These are phyloP conservation scores for Cyphellophora attinorum DNA, from an alignment of 2,329 filamentous ascomycete species.

Conservation along the genomic window DNA sequence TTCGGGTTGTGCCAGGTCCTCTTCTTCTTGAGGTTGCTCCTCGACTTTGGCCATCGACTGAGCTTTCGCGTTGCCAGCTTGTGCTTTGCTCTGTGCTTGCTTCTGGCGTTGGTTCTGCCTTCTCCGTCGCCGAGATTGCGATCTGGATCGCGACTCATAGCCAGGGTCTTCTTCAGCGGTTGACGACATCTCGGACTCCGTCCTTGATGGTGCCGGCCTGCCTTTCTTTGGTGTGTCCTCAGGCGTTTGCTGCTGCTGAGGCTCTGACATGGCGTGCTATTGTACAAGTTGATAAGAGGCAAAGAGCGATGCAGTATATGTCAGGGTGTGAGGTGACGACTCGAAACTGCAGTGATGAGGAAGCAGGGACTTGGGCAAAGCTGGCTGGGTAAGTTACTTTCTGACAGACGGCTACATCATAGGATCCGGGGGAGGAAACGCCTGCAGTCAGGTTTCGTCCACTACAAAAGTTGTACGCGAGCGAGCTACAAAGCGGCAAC, in stretches of 20 bases:
- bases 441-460: too few relatives aligned
- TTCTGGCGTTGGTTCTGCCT: slow-evolving; percentile 19
- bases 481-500: slow-evolving; percentile 19
- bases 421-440: background rate
- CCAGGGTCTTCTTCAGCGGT: slow-evolving; percentile 14
- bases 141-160: slow-evolving; percentile 20
- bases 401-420: slow-evolving; percentile 10
- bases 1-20: slow-evolving; percentile 8
- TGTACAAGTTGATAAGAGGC: slow-evolving; percentile 2
- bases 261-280: slow-evolving; percentile 14
- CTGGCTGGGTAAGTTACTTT: slow-evolving; percentile 1
- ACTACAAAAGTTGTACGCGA: too few relatives aligned
- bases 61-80: slow-evolving; percentile 15
- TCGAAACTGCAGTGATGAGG: too few relatives aligned
- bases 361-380: background rate
- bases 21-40: slow-evolving; percentile 15
- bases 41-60: slow-evolving; percentile 16
- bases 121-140: slow-evolving; percentile 17
- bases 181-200: slow-evolving; percentile 14
- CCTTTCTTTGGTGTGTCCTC: too few relatives aligned
- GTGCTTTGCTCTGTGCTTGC: slow-evolving; percentile 8
- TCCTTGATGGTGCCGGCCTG: slow-evolving; percentile 12
- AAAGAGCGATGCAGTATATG: background rate
- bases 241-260: too few relatives aligned
- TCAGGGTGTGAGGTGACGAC: too few relatives aligned